Base-by-base conservation (phyloP, 441 rosid species). In the Iberis amara region DNA sequence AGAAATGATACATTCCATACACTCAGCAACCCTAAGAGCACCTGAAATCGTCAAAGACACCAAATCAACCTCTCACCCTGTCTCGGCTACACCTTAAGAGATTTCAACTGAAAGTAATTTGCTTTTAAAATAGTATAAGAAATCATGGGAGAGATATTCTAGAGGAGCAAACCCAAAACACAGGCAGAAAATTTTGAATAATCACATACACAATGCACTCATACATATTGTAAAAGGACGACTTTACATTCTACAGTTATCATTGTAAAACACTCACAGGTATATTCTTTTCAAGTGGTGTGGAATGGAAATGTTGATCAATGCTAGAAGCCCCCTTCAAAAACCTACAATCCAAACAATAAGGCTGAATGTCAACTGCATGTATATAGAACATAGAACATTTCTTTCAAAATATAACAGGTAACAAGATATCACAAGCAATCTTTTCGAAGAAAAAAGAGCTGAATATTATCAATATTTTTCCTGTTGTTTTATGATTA, bases 1-100 rank as follows among this genome's bases (percentile, higher is more conserved):
- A 91, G 77, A 76, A 88, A 88, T 27, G 98, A 79, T 65, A 85
- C 98, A 69, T 91, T 91, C 98, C 98, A 91, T 27, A 85, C 58
- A 11, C 98, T 91, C 68, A 91, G 74, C 69, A 91, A 65, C 68
- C 94, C 98, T 48, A 91, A 52, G 21, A 88, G 82, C 44, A 91
- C 95, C 98, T 91, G 83, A 64, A 75, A 42, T 45, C 23, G 12
- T 31, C 39, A 39, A 45, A 52, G 55, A 26, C 23, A 57, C 31
- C 32, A 50, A 61, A 57, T 57, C 23, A 61, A 39, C 6, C 39
- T 63, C 37, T 38, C 49, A 40, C 45, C 26, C n/a, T 11, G 32
- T 1, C 40, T 14, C 18, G 18, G 9, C n/a, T 41, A 47, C 45
- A 28, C 10, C 31, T 8, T 48, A 12, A 4, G 3, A 52, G 41